Base-by-base conservation (phyloP, 495 filamentous ascomycete species). In the Penicillium herquei region DNA sequence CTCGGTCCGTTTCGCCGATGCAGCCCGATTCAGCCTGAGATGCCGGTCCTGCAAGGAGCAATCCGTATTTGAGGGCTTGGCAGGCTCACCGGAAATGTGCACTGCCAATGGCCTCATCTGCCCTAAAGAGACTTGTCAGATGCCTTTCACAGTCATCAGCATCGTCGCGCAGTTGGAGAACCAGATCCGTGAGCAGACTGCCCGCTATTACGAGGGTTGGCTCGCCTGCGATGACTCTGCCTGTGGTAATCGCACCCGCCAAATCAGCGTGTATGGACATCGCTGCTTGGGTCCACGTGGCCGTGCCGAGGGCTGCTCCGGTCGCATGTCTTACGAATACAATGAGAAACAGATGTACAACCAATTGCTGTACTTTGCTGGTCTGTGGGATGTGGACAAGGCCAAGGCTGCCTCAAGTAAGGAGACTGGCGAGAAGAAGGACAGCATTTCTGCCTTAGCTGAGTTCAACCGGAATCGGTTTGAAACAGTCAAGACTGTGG, bases 341-440 rank as follows among this genome's bases (percentile, higher is more conserved):
- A 78, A 79, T n/a, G 92, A 96, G 79, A 88, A 90, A 70, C 87
- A 83, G 63, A 77, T 98, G 55, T 98, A 96, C 72, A 97, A 94
- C 71, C 94, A 98, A 76, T 78, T 98, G 39, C 69, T 96, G 39
- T 98, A 96, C 77, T 92, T 93, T 66, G 79, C 86, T 26, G 78
- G 82, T 21, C 71, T 97, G 57, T 98, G 88, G 79, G 92, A 98
- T 72, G 90, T 95, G 30, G 91, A 96, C 21, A 90, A 88, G 75
- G 89, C 87, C 37, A 84, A 82, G 62, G 65, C 62, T 26, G 78
- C 78, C 41, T 77, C 67, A 13, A 70, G 67, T 11, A 82, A 79
- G 54, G 74, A 74, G 56, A 52, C 39, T 13, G 69, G 63, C 3
- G 79, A 76, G 50, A 74, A 72, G 56, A 78, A 76, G 58, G 89